These are phyloP conservation scores for Suillus spraguei DNA, from an alignment of 768 basidiomycete species.

Conservation along the genomic window DNA sequence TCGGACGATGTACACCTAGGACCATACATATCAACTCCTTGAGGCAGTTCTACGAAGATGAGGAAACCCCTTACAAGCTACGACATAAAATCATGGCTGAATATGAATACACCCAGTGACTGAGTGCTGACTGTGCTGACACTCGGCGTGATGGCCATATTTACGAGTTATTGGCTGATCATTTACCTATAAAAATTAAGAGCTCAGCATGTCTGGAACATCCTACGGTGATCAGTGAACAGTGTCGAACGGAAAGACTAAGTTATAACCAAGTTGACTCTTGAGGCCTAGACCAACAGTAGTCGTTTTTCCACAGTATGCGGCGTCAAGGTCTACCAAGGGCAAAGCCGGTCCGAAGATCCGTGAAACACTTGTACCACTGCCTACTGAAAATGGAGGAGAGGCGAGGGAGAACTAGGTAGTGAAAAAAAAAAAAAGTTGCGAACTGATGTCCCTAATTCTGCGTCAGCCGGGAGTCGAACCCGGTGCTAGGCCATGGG, in stretches of 20 bases:
- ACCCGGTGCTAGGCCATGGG: slow-evolving; percentile 71
- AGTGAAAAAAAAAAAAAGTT: not conserved
- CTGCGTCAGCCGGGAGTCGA: slow-evolving; percentile 58
- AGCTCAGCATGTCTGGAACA: not conserved
- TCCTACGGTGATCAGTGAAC: not conserved
- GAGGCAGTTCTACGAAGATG: slow-evolving; percentile 1
- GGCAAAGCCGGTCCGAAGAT: not conserved
- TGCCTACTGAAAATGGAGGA: not conserved
- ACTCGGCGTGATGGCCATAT: not conserved
- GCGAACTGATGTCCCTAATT: too few relatives aligned
- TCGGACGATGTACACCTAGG: too few relatives aligned
- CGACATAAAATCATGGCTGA: slow-evolving; percentile 5
- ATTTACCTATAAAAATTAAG: not conserved
- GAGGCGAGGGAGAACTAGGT: not conserved
- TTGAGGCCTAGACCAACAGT: not conserved
- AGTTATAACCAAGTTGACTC: too few relatives aligned
- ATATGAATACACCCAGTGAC: not conserved
- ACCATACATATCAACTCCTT: too few relatives aligned
- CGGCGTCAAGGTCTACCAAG: not conserved
- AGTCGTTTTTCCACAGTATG: not conserved
- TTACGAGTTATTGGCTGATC: not conserved
- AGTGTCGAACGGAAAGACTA: not conserved
- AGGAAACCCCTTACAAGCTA: slow-evolving; percentile 3
- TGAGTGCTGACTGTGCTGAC: too few relatives aligned
- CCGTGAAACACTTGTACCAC: not conserved